These are phyloP conservation scores for Solanum clarkiae DNA, from an alignment of 257 asterid genomes.

Conservation along the genomic window DNA sequence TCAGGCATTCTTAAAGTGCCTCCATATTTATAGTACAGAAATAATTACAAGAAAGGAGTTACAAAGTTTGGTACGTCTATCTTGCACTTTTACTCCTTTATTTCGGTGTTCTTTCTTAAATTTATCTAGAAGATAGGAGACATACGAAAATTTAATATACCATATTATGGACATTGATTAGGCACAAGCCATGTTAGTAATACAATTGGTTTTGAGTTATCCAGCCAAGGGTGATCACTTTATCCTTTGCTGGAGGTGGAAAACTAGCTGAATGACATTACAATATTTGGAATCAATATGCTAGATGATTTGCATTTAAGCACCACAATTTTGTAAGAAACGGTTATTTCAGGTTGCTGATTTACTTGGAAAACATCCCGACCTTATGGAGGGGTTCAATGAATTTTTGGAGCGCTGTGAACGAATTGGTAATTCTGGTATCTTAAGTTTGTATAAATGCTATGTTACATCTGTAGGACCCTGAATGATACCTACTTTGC, in stretches of 20 bases:
- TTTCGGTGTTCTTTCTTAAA: not conserved
- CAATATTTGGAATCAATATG: not conserved
- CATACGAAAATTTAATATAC: not conserved
- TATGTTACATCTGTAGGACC: not conserved
- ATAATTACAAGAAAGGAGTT: constrained; percentile 17
- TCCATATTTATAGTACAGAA: constrained; percentile 23
- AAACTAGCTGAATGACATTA: not conserved
- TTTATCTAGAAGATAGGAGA: not conserved
- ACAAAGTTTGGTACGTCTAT: constrained; percentile 15
- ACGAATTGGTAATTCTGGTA: constrained; percentile 37
- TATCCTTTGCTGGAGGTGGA: not conserved
- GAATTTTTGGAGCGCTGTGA: constrained; percentile 73
- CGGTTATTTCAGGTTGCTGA: constrained; percentile 48
- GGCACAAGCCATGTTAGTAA: not conserved
- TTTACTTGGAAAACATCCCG: constrained; percentile 65
- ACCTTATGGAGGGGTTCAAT: constrained; percentile 69
- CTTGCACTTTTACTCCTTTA: not conserved
- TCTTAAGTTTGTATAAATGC: not conserved
- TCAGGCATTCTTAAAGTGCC: constrained; percentile 26
- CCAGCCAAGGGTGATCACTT: not conserved
- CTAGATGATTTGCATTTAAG: not conserved
- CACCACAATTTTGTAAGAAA: not conserved
- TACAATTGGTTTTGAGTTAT: not conserved
- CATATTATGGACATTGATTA: not conserved
- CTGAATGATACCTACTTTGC: constrained; percentile 24